These are phyloP conservation scores for Gastrodia elata DNA, from an alignment of 106 monocot genomes.

Conservation along the genomic window DNA sequence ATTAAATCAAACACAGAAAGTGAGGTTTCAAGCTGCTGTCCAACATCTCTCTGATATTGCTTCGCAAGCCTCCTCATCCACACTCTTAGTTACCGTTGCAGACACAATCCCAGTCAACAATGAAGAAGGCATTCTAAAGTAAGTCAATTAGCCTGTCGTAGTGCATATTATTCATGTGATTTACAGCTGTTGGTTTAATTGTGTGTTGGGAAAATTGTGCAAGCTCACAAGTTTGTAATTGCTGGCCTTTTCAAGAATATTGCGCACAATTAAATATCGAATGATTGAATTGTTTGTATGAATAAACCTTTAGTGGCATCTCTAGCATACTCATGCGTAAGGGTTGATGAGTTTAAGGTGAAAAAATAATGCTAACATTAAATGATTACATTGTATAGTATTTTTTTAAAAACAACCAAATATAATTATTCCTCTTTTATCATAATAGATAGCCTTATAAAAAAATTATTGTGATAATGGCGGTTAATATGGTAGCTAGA, in stretches of 20 bases:
- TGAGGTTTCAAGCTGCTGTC: slow-evolving; percentile 65
- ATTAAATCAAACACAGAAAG: slow-evolving; percentile 74
- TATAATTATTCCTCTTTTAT: too few species aligned
- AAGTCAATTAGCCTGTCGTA: neutral
- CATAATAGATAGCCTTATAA: too few species aligned
- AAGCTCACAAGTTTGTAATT: neutral
- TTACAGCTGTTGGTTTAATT: neutral
- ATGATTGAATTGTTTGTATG: neutral
- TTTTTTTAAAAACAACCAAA: too few species aligned
- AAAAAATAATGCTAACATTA: too few species aligned
- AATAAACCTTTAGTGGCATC: neutral
- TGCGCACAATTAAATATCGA: neutral
- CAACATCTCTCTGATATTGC: slow-evolving; percentile 46
- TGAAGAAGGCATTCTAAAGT: slow-evolving; percentile 96
- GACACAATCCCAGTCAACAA: slow-evolving; percentile 74
- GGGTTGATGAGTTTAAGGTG: too few species aligned
- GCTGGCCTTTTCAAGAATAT: neutral
- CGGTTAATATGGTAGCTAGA: too few species aligned
- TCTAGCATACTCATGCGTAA: neutral
- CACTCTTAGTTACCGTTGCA: slow-evolving; percentile 54
- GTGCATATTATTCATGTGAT: neutral
- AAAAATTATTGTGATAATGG: too few species aligned
- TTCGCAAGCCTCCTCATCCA: slow-evolving; percentile 18
- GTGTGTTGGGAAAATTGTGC: too few species aligned
- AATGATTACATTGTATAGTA: too few species aligned